Percentiles rank a stretch among this genome's conserved stretches.
Conservation (phyloP, 1,284 basidiomycete species). For the Xanthoconium separans region DNA sequence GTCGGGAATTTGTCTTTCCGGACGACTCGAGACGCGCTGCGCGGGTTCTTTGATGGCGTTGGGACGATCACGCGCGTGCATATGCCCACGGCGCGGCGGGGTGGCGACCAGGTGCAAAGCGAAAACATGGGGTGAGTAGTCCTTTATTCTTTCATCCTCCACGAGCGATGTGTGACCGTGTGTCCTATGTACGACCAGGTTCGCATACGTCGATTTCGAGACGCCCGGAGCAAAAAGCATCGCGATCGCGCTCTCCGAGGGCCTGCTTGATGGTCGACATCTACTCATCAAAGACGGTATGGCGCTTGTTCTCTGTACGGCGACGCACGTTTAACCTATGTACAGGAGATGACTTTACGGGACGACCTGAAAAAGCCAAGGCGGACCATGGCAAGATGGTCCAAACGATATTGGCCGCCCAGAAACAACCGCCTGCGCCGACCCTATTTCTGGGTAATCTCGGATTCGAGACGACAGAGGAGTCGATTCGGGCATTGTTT, state of each 20-base stretch:
- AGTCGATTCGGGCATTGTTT: constrained; percentile 70
- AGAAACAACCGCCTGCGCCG: constrained; percentile 81
- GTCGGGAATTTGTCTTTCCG: constrained; percentile 94
- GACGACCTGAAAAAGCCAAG: constrained; percentile 48
- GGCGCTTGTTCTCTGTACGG: constrained; percentile 20
- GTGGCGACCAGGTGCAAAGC: constrained; percentile 39
- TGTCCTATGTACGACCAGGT: constrained; percentile 49
- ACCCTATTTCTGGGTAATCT: constrained; percentile 91
- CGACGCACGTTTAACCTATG: neutral
- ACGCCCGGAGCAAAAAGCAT: constrained; percentile 69
- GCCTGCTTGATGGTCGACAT: constrained; percentile 80
- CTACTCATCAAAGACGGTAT: constrained; percentile 91
- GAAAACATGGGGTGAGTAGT: constrained; percentile 66
- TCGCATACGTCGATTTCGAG: constrained; percentile 94
- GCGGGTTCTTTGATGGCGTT: constrained; percentile 69
- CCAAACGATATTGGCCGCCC: constrained; percentile 76
- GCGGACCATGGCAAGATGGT: constrained; percentile 58
- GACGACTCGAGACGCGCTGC: constrained; percentile 74
- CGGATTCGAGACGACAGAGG: constrained; percentile 82
- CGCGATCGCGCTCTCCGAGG: constrained; percentile 82
- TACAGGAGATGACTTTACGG: constrained; percentile 70
- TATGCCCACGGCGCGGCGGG: constrained; percentile 62
- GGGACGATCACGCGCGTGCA: constrained; percentile 74
- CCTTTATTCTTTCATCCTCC: neutral
- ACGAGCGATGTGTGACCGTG: neutral